Base-by-base conservation (phyloP, 2,329 filamentous ascomycete species). In the Coleophoma crateriformis region DNA sequence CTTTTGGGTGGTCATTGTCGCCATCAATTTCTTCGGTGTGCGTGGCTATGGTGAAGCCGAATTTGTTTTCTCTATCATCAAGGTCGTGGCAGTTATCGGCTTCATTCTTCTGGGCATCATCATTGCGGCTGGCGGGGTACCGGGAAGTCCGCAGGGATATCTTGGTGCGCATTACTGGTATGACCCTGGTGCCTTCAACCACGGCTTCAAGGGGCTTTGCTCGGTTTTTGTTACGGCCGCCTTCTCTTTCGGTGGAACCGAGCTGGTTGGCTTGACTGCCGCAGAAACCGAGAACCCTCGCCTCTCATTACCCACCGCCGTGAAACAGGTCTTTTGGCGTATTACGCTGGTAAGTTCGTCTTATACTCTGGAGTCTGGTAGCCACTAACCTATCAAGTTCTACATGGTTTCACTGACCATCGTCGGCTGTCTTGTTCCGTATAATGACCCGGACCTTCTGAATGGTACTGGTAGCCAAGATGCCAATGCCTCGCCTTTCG, bases 1-100 rank as follows among this genome's bases (percentile, higher is more conserved):
- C 42, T 96, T 96, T 68, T 79, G 94, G 53, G 54, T 82, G 14
- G 61, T 85, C 49, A 91, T 96, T 58, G 76, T 95, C 38, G 60
- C 68, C 20, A 95, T 96, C 70, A 96, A 96, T 64, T 69, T 95
- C 55, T 94, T 92, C 60, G 90, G 90, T 48, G 87, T 96, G 54
- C 87, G 85, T 60, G 88, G 87, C 22, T 95, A 95, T 58, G 90
- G 89, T 63, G 90, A 95, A 66, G 89, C 88, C 13, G 90, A 95
- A 61, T 95, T 95, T 58, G 71, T 90, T 49, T 94, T 95, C 64
- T 87, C 88, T 22, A 83, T 90, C 48, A 75, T 96, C 71, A 96
- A 96, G 65, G 82, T 96, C 48, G 74, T 84, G 34, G 89, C 90
- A 60, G 78, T 82, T 47, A 79, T 79, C 42, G 74, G 84, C 49